Base-by-base conservation (phyloP, 495 filamentous ascomycete species). In the Aspergillus nidulans region DNA sequence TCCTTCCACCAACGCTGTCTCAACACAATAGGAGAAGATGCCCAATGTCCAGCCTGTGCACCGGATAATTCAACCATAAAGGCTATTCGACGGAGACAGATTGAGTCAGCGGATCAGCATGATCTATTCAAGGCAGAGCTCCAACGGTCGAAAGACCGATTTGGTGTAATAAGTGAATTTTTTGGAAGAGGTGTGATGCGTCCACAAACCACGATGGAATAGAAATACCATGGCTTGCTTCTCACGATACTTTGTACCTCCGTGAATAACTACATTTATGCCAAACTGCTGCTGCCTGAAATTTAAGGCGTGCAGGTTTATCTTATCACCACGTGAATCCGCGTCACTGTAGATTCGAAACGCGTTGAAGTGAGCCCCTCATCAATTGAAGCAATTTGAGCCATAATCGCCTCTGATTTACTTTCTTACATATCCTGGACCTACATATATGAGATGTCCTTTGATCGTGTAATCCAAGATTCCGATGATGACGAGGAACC, bases 151-250 rank as follows among this genome's bases (percentile, higher is more conserved):
- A 80, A 84, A 52, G 92, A 97, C 70, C 81, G 85, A 59, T 97
- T 97, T 67, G 89, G 82, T 41, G 90, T 90, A 16, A 80, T 97
- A 4, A 87, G 88, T 59, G 92, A 97, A 63, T 98, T 94, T 76
- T 97, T 97, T 73, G 92, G 92, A 4, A 75, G 90, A 59, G 95
- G 94, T 1, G 90, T 97, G 15, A 95, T 98, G 91, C 57, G 65
- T 32, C 60, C 75, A 20, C 71, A 74, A 56, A 70, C 54, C 58
- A 73, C 69, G 21, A 72, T 76, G 69, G 71, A 74, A 48, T 67
- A 55, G 61, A 48, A 49, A 53, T 45, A 51, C 48, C 25, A 13
- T 24, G 43, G 25, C 30, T 30, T 26, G 40, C 32, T 25, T 46
- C 10, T 30, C 9, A 28, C 9, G 26, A 28, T 34, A 6, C 12